Conservation (phyloP, 225 moss, liverwort and hornwort genomes). For the Lunularia cruciata region DNA sequence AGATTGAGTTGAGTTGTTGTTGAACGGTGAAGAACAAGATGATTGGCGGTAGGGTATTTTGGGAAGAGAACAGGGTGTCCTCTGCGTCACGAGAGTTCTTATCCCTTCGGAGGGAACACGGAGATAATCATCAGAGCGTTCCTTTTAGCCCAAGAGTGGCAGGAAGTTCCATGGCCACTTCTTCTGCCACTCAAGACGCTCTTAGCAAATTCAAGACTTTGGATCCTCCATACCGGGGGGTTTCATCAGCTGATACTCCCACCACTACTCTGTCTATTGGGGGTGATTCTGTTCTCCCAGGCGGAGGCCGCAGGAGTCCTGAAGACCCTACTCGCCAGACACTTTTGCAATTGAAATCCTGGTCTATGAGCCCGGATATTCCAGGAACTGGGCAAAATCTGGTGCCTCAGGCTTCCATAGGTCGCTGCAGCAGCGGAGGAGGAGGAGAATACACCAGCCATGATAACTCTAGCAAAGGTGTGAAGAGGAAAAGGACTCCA, state of each 20-base stretch:
- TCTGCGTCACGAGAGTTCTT: conserved; percentile 42
- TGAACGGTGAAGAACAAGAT: conserved; percentile 4
- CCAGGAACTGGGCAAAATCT: conserved; percentile 12
- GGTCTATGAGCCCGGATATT: conserved; percentile 53
- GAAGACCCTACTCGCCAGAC: conserved; percentile 60
- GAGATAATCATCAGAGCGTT: conserved; percentile 5
- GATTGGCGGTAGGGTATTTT: conserved; percentile 22
- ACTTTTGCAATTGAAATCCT: conserved; percentile 68
- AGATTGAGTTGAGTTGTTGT: conserved; percentile 11
- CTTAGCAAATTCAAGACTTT: conserved; percentile 37
- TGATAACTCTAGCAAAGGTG: conserved; percentile 57
- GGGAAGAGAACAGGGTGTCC: conserved; percentile 32
- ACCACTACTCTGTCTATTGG: conserved; percentile 85
- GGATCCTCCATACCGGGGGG: conserved; percentile 25
- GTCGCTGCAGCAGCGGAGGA: conserved; percentile 25
- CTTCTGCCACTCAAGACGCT: conserved; percentile 28
- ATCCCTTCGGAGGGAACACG: conserved; percentile 31
- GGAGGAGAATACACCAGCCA: conserved; percentile 42
- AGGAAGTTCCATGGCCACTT: conserved; percentile 2
- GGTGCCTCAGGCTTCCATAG: conserved; percentile 19
- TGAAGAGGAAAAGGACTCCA: conserved; percentile 71
- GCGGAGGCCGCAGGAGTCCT: conserved; percentile 27
- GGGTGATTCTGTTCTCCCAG: conserved; percentile 40
- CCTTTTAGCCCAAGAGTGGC: conserved; percentile 13
- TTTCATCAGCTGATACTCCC: conserved; percentile 57